Percentiles rank a stretch among this genome's conserved stretches.
Evolutionary conservation across 2,329 filamentous ascomycete genomes (phyloP).

Genomic region (Alternaria postmessia): DNA sequence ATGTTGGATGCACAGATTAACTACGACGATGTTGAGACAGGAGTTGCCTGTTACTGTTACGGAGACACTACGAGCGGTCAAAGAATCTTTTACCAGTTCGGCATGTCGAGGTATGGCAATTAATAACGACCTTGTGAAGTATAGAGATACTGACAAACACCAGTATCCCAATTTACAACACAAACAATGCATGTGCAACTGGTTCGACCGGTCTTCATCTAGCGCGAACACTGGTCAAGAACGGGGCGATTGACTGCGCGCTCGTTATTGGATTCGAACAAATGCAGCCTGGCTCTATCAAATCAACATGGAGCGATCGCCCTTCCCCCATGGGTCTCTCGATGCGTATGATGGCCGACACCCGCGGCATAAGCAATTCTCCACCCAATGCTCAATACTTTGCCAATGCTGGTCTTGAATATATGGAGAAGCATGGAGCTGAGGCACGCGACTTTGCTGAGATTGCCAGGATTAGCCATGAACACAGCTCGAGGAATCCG

Average conservation of each 20-base stretch:
- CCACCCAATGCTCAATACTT: slow-evolving; percentile 92
- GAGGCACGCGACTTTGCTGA: slow-evolving; percentile 87
- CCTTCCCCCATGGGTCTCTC: slow-evolving; percentile 78
- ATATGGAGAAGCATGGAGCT: slow-evolving; percentile 93
- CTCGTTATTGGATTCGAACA: slow-evolving; percentile 96
- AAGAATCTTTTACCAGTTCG: slow-evolving; percentile 97
- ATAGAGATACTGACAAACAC: slow-evolving; percentile 38
- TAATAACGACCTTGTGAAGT: no score
- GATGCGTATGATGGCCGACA: slow-evolving; percentile 80
- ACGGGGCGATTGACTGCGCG: slow-evolving; percentile 84
- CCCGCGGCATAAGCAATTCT: slow-evolving; percentile 78
- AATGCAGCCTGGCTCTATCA: slow-evolving; percentile 89
- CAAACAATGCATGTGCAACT: slow-evolving; percentile 97
- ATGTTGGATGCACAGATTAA: slow-evolving; percentile 83
- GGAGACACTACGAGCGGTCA: slow-evolving; percentile 94
- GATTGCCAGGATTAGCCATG: slow-evolving; percentile 89
- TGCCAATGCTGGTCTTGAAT: slow-evolving; percentile 90
- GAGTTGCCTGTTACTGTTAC: slow-evolving; percentile 94
- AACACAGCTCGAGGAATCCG: slow-evolving; percentile 86
- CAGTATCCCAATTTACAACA: slow-evolving; percentile 90
- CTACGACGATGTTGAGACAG: slow-evolving; percentile 95
- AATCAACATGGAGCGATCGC: slow-evolving; percentile 81
- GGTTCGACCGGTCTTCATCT: slow-evolving; percentile 87
- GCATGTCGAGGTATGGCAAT: slow-evolving; percentile 71
- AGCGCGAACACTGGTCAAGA: slow-evolving; percentile 77